Conservation (phyloP, 2,329 filamentous ascomycete genomes). For the Ceratocystis variospora region DNA sequence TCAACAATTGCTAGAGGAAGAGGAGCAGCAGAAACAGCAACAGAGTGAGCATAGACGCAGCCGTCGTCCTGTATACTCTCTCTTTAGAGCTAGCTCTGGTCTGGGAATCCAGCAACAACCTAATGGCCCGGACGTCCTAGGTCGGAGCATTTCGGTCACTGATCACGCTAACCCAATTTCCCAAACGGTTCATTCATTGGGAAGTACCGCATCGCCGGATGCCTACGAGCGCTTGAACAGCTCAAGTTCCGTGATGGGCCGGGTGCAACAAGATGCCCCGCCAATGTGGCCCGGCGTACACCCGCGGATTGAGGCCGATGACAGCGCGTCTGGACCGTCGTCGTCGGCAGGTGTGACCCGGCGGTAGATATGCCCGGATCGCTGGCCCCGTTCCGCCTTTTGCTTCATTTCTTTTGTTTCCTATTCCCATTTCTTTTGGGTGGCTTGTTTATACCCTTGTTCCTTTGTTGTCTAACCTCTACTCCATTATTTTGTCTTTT, state of each 20-base stretch:
- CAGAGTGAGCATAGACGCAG: not conserved
- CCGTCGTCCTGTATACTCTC: not conserved
- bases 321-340: not conserved
- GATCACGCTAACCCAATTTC: not conserved
- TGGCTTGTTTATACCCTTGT: too few relatives aligned
- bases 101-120: not conserved
- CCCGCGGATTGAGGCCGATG: conserved; percentile 1
- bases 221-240: not conserved
- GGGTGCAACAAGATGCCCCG: not conserved
- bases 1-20: conserved; percentile 43
- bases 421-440: not conserved
- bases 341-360: not conserved
- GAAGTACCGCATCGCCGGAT: not conserved
- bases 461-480: too few relatives aligned
- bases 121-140: not conserved
- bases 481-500: not conserved
- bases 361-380: not conserved
- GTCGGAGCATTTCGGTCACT: not conserved
- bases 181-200: not conserved
- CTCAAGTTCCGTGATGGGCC: not conserved
- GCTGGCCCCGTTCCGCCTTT: not conserved
- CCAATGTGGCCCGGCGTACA: conserved; percentile 17
- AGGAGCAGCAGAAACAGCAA: conserved; percentile 24
- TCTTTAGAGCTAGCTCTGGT: not conserved
- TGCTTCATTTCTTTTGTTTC: not conserved